A percentile compares a stretch with the other conserved stretches of the same genome.
Evolutionary conservation across 2,329 filamentous ascomycete species (phyloP).

Genomic region (Elsinoe ampelina): DNA sequence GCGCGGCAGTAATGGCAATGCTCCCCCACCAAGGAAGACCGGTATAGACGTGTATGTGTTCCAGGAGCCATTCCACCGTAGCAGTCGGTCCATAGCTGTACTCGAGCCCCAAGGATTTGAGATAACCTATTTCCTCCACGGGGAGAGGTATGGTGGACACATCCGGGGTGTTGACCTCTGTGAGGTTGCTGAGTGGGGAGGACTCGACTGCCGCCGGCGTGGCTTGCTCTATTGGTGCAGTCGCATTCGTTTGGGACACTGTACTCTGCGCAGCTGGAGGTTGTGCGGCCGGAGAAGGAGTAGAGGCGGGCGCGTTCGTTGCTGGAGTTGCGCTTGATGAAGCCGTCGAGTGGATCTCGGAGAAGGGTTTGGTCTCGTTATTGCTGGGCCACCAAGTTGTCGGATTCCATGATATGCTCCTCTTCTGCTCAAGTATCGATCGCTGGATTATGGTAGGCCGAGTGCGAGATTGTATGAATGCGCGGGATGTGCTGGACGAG

Average conservation of each 20-base stretch:
- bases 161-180: constrained; percentile 28
- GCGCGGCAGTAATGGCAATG: constrained; percentile 55
- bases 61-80: constrained; percentile 64
- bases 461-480: constrained; percentile 9
- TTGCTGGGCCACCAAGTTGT: not conserved
- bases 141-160: constrained; percentile 45
- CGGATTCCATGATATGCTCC: constrained; percentile 13
- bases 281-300: constrained; percentile 17
- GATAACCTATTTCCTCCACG: constrained; percentile 64
- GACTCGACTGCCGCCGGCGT: constrained; percentile 17
- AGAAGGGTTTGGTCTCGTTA: not conserved
- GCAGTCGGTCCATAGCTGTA: constrained; percentile 75
- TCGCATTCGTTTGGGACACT: constrained; percentile 13
- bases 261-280: constrained; percentile 23
- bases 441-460: not conserved
- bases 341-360: not conserved
- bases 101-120: constrained; percentile 74
- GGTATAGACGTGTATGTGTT: constrained; percentile 68
- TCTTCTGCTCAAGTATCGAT: not conserved
- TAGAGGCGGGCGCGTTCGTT: not conserved
- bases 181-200: constrained; percentile 20
- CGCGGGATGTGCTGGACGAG: constrained; percentile 19
- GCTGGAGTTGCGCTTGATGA: constrained; percentile 8
- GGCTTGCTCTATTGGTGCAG: too few species aligned
- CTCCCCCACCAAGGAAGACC: constrained; percentile 77